These are phyloP conservation scores for Pestalotiopsis sp. DNA, from an alignment of 2,329 filamentous ascomycete species.

Conservation along the genomic window DNA sequence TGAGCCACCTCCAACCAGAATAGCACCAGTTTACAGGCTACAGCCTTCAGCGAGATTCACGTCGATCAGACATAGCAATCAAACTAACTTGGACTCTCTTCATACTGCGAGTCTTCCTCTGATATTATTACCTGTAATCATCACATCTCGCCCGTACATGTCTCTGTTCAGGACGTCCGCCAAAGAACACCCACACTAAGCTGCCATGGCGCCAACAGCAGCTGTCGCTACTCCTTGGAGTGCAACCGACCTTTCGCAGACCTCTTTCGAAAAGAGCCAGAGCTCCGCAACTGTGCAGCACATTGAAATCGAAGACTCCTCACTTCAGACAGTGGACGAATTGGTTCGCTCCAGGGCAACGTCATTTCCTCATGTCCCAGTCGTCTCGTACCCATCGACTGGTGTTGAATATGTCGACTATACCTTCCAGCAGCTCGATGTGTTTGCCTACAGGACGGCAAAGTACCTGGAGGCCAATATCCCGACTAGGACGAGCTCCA, in stretches of 20 bases:
- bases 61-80: not conserved
- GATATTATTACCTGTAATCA: not conserved
- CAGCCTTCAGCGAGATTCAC: not conserved
- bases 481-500: slow-evolving; percentile 17
- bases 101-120: not conserved
- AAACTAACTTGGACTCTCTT: not conserved
- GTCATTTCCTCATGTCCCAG: slow-evolving; percentile 33
- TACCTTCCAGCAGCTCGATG: slow-evolving; percentile 46
- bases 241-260: not conserved
- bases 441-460: slow-evolving; percentile 34
- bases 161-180: not conserved
- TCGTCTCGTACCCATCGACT: slow-evolving; percentile 45
- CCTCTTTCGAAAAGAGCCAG: not conserved
- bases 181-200: not conserved
- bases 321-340: slow-evolving; percentile 36
- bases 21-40: not conserved
- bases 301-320: slow-evolving; percentile 13
- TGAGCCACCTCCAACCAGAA: not conserved
- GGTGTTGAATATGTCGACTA: slow-evolving; percentile 49
- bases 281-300: not conserved
- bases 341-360: slow-evolving; percentile 39
- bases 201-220: not conserved
- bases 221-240: not conserved
- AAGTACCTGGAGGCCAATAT: slow-evolving; percentile 20
- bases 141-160: not conserved